phyloP scores from a whole-genome alignment of 306 rosid species.

The Prunus mongolica region DNA sequence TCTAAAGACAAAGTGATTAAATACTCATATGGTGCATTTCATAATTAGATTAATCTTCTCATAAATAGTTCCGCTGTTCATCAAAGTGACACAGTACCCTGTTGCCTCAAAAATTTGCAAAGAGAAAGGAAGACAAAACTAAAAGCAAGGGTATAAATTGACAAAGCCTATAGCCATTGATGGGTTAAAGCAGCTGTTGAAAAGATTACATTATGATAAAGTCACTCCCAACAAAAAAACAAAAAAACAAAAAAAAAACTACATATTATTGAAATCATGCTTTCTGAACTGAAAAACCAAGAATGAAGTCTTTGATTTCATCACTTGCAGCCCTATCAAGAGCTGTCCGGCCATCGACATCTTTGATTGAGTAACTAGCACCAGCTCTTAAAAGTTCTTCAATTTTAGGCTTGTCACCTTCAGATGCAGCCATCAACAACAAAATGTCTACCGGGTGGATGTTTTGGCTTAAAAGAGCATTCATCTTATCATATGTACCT shows the following conservation, averaged over 20 bases:
- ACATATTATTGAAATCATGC: conserved; percentile 37
- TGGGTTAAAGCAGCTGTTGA: background rate
- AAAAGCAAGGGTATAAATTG: background rate
- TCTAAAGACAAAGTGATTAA: too few species aligned
- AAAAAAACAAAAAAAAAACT: background rate
- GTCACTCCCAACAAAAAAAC: too few species aligned
- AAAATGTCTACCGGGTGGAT: conserved; percentile 91
- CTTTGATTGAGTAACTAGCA: conserved; percentile 61
- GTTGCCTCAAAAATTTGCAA: too few species aligned
- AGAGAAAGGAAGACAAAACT: too few species aligned
- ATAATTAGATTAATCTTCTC: too few species aligned
- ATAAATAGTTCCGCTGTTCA: too few species aligned
- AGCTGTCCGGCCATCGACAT: conserved; percentile 75
- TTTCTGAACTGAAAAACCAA: conserved; percentile 58
- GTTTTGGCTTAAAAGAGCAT: conserved; percentile 71
- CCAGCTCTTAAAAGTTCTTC: conserved; percentile 94
- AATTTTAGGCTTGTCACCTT: conserved; percentile 86
- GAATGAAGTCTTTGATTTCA: conserved; percentile 73
- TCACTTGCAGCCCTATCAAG: conserved; percentile 58
- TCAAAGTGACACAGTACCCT: too few species aligned
- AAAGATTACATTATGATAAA: background rate
- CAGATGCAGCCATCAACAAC: conserved; percentile 72
- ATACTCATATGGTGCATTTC: too few species aligned
- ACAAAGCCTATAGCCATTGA: background rate
- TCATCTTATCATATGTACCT: conserved; percentile 88